These are phyloP conservation scores for Stachybotrys chartarum DNA, from an alignment of 2,329 filamentous ascomycete genomes.

Conservation along the genomic window DNA sequence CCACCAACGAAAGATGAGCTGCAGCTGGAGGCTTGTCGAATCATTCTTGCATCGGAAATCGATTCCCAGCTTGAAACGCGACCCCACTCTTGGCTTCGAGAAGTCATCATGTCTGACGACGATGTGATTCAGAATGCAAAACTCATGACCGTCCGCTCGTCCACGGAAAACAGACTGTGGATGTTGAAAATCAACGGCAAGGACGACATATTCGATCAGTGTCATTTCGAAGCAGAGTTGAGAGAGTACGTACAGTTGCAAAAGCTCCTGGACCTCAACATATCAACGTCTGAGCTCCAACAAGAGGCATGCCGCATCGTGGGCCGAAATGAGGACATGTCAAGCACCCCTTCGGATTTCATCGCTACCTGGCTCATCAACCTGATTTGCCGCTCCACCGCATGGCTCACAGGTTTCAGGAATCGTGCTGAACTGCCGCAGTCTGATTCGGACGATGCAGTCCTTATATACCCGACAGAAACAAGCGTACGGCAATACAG, in stretches of 20 bases:
- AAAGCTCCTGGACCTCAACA: slow-evolving; percentile 2
- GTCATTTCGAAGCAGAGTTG: slow-evolving; percentile 17
- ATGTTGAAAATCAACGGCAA: slow-evolving; percentile 19
- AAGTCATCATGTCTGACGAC: slow-evolving; percentile 10
- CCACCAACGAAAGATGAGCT: slow-evolving; percentile 11
- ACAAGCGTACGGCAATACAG: slow-evolving; percentile 14
- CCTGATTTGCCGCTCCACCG: slow-evolving; percentile 8
- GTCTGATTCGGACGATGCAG: not conserved
- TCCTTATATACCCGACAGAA: slow-evolving; percentile 1
- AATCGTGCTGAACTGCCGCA: slow-evolving; percentile 7
- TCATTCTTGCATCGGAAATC: slow-evolving; percentile 13
- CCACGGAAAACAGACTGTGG: slow-evolving; percentile 13
- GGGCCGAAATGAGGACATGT: slow-evolving; percentile 9
- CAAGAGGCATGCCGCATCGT: slow-evolving; percentile 15
- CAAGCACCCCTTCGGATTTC: slow-evolving; percentile 12
- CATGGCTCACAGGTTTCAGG: slow-evolving; percentile 13
- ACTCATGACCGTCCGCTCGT: slow-evolving; percentile 15
- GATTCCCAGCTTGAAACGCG: not conserved
- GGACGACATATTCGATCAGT: slow-evolving; percentile 17
- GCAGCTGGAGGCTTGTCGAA: slow-evolving; percentile 10
- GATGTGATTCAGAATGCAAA: slow-evolving; percentile 12
- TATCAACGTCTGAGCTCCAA: slow-evolving; percentile 9
- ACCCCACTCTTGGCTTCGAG: slow-evolving; percentile 11
- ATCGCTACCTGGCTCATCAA: slow-evolving; percentile 16
- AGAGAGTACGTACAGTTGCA: slow-evolving; percentile 9